Percentiles rank a stretch among this genome's conserved stretches.
phyloP scores from a whole-genome alignment of 2,329 filamentous ascomycete genomes.

The Apiospora rasikravindrae region DNA sequence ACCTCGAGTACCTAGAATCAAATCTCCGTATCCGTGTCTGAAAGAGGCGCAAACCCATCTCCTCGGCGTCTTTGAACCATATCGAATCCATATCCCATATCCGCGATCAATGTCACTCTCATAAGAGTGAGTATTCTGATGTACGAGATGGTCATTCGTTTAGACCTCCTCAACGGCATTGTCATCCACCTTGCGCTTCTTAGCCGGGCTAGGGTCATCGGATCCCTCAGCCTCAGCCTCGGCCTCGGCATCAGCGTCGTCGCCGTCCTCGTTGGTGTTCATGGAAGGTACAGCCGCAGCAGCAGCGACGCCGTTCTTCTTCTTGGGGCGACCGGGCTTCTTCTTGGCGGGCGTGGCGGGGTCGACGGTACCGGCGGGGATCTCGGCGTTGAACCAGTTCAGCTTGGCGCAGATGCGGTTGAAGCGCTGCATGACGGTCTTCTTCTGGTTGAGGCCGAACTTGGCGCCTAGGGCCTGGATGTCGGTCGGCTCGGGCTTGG shows the following conservation, averaged over 20 bases:
- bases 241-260: neutral
- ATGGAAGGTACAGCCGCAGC: neutral
- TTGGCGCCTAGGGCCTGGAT: neutral
- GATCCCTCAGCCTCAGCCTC: neutral
- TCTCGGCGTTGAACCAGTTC: neutral
- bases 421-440: conserved; percentile 2
- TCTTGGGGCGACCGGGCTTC: neutral
- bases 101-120: neutral
- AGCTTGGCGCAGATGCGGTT: neutral
- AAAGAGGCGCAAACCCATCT: neutral
- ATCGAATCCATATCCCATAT: neutral
- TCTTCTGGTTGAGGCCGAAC: neutral
- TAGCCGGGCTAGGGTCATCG: neutral
- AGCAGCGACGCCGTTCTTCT: neutral
- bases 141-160: neutral
- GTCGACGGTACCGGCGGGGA: neutral
- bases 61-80: neutral
- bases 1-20: neutral
- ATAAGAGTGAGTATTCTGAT: neutral
- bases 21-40: neutral
- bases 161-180: neutral
- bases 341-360: neutral
- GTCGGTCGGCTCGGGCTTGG: neutral
- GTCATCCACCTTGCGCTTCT: neutral
- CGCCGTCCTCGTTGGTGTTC: neutral